Conservation (phyloP, 1,284 basidiomycete genomes). For the Porodaedalea pini region DNA sequence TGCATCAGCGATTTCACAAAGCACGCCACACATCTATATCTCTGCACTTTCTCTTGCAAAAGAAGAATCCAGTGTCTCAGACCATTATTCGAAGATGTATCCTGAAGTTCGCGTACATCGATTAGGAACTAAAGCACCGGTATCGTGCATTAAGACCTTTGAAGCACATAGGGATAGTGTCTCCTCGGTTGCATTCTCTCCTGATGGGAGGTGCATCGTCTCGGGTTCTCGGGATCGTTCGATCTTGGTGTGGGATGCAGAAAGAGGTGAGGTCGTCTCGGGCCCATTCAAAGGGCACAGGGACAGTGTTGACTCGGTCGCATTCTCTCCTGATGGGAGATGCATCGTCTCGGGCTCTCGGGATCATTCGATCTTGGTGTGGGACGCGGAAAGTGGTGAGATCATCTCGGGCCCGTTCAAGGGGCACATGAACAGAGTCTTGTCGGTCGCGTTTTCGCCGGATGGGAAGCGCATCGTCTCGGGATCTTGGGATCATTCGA, state of each 20-base stretch:
- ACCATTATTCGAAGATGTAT: neutral
- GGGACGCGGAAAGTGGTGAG: neutral
- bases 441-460: neutral
- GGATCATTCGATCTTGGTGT: neutral
- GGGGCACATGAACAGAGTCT: neutral
- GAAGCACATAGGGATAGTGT: constrained; percentile 1
- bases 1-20: neutral
- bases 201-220: constrained; percentile 1
- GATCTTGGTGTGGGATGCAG: neutral
- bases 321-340: neutral
- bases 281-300: neutral
- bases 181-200: constrained; percentile 7
- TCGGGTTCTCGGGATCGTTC: neutral
- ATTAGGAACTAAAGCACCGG: neutral
- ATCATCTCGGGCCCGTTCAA: neutral
- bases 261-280: neutral
- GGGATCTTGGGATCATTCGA: neutral
- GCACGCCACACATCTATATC: neutral
- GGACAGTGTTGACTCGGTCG: neutral
- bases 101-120: neutral
- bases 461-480: constrained; percentile 3
- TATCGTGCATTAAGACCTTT: neutral
- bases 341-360: neutral
- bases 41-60: neutral
- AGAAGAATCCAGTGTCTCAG: neutral